phyloP scores from a whole-genome alignment of 192 early-diverging fungal species.

The Podila horticola region DNA sequence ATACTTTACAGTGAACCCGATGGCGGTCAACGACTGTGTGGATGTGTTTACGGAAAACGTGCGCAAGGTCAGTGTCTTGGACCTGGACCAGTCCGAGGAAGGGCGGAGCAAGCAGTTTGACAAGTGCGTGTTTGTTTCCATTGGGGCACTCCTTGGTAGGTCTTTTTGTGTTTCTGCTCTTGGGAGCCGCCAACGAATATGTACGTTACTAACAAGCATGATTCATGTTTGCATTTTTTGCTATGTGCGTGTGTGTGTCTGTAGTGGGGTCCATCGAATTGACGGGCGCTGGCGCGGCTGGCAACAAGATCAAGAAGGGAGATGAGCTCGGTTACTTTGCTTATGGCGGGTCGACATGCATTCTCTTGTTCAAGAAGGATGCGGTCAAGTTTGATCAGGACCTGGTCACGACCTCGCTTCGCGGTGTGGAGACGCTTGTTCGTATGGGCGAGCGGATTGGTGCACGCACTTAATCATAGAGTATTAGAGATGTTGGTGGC shows the following conservation, averaged over 20 bases:
- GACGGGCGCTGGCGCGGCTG: slow-evolving; percentile 56
- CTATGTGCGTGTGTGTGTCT: not conserved
- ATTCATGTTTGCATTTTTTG: not conserved
- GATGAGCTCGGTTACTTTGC: slow-evolving; percentile 84
- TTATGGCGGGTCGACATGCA: slow-evolving; percentile 80
- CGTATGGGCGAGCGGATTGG: slow-evolving; percentile 54
- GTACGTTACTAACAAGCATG: not conserved
- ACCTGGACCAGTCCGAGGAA: slow-evolving; percentile 29
- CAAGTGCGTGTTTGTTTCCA: slow-evolving; percentile 67
- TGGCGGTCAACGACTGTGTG: slow-evolving; percentile 68
- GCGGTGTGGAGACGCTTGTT: slow-evolving; percentile 71
- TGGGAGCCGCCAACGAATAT: not conserved
- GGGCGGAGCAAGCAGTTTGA: slow-evolving; percentile 52
- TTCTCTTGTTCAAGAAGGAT: slow-evolving; percentile 71
- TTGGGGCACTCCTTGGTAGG: slow-evolving; percentile 71
- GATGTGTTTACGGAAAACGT: slow-evolving; percentile 83
- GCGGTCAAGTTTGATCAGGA: slow-evolving; percentile 74
- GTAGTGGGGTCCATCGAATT: slow-evolving; percentile 74
- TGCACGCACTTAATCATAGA: not conserved
- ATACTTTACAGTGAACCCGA: slow-evolving; percentile 81
- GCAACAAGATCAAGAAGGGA: slow-evolving; percentile 62
- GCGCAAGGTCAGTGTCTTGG: slow-evolving; percentile 62
- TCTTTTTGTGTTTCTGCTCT: not conserved
- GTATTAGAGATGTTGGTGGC: not conserved
- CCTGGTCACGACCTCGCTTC: slow-evolving; percentile 61